Evolutionary conservation across 148 eudicot species (phyloP), one percentile per base, ranked within the genome.

Genomic region (Cornus kousa): DNA sequence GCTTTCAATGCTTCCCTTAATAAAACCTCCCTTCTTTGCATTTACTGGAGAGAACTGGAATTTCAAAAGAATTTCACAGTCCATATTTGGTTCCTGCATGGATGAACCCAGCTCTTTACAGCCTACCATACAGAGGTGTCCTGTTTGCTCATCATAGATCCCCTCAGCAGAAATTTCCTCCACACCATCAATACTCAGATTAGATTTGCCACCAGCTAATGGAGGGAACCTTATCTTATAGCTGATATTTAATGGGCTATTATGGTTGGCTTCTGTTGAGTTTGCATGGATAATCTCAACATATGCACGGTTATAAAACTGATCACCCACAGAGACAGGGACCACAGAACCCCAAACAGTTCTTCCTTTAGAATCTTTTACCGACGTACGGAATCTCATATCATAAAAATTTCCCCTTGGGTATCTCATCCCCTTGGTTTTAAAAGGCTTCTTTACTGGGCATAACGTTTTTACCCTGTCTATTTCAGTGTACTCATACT

Each of bases 91-190:
- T 32, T 32, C 33, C 24, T 9, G 23, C 59, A 32, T 4, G 12
- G 16, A 17, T 32, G 24, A 59, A 32, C 50, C 24, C 43, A 81
- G 16, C 68, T 76, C 50, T 66, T 71, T 81, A 72, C 83, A 81
- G 1, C 83, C 83, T 14, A 76, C 67, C 83, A 81, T 81, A 66
- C 80, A 81, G 22, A 72, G 67, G 19, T 35, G 55, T 22, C 80
- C 83, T n/a, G 83, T 76, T 64, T 50, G 68, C 39, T 24, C 80
- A 71, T 81, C 76, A 50, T 76, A 76, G 19, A 76, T 31, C 23
- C 83, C 80, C 71, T 17, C 8, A 28, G 28, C 28, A 28, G 28
- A 28, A 28, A 28, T 28, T 28, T 28, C 28, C 28, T 28, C 28
- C 28, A 0, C 7, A 32, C 40, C 68, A 35, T 20, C 13, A 19